Percentiles rank a stretch among this genome's conserved stretches.
Evolutionary conservation across 495 filamentous ascomycete species (phyloP).

Genomic region (Amorphotheca resinae): DNA sequence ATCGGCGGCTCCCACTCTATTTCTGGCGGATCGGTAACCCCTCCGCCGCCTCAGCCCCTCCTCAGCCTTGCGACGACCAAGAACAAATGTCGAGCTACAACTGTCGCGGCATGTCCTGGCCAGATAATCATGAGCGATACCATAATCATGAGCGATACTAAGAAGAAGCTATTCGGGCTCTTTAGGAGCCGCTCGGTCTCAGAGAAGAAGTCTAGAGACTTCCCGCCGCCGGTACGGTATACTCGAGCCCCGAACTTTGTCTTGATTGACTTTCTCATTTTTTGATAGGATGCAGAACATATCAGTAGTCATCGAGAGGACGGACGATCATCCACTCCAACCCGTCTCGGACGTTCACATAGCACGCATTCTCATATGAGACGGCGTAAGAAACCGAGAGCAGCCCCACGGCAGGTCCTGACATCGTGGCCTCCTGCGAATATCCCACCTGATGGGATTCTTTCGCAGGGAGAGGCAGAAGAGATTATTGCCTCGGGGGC

Average conservation of each 20-base stretch:
- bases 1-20: no score
- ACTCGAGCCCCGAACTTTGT: no score
- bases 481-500: slow-evolving; percentile 16
- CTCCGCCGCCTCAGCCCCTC: background rate
- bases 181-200: slow-evolving; percentile 13
- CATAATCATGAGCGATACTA: slow-evolving; percentile 17
- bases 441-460: background rate
- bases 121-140: slow-evolving; percentile 17
- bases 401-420: background rate
- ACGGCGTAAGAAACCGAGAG: no score
- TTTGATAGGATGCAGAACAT: slow-evolving; percentile 1
- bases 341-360: background rate
- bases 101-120: background rate
- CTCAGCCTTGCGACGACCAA: slow-evolving; percentile 29
- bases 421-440: slow-evolving; percentile 17
- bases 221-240: no score
- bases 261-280: no score
- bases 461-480: slow-evolving; percentile 15
- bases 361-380: background rate
- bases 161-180: slow-evolving; percentile 17
- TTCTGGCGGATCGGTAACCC: no score
- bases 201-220: background rate
- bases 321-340: background rate
- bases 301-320: background rate
- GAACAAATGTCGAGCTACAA: slow-evolving; percentile 23